Conservation (phyloP, 768 basidiomycete genomes). For the Lentinula boryana region DNA sequence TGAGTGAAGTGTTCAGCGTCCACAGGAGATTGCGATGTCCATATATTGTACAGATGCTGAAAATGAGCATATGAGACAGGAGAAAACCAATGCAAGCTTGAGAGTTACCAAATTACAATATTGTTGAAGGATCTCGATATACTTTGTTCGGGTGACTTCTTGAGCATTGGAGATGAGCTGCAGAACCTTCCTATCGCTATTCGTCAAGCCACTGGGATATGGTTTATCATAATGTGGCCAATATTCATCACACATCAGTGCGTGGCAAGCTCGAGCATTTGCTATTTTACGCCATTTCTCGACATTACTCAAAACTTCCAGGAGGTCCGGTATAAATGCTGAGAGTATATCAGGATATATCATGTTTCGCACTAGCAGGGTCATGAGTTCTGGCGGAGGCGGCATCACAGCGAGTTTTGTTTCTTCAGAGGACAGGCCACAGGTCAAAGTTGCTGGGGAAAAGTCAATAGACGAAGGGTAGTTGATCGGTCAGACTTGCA, state of each 20-base stretch:
- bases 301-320: not conserved
- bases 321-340: not conserved
- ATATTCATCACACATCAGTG: not conserved
- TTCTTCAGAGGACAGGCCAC: not conserved
- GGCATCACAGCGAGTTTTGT: not conserved
- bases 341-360: slow-evolving; percentile 1
- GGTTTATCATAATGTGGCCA: not conserved
- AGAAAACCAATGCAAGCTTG: not conserved
- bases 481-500: not conserved
- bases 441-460: not conserved
- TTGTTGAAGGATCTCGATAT: not conserved
- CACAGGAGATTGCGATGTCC: not conserved
- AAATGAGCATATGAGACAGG: not conserved
- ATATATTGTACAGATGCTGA: not conserved
- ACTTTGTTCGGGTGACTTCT: not conserved
- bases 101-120: not conserved
- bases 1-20: not conserved
- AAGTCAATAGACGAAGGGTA: not conserved
- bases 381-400: not conserved
- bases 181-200: not conserved
- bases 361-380: not conserved
- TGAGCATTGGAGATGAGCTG: not conserved
- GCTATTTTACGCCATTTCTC: not conserved
- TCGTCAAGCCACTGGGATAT: not conserved
- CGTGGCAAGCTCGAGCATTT: not conserved